A percentile compares a stretch with the other conserved stretches of the same genome.
Conservation (phyloP, 441 rosid genomes). For the Biscutella laevigata region DNA sequence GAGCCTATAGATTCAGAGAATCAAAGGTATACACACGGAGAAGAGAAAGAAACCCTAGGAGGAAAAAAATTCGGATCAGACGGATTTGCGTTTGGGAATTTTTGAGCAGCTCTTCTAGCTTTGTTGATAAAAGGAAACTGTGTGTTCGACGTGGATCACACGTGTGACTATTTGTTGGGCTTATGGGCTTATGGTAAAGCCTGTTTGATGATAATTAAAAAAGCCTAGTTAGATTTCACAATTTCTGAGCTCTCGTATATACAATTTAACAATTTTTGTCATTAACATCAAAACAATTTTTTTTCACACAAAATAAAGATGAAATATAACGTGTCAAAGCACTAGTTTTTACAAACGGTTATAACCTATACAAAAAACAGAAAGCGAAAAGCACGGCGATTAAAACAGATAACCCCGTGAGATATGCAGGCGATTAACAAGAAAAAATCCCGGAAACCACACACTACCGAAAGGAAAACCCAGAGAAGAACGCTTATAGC, state of each 20-base stretch:
- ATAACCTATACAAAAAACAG: too few relatives aligned
- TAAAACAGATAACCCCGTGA: too few relatives aligned
- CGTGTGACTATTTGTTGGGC: conserved; percentile 12
- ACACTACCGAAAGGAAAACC: too few relatives aligned
- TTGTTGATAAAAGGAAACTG: conserved; percentile 2
- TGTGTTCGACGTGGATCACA: conserved; percentile 14
- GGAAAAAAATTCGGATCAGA: conserved; percentile 13
- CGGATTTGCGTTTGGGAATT: conserved; percentile 13
- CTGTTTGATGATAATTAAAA: neutral
- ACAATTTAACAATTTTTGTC: too few relatives aligned
- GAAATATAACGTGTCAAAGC: too few relatives aligned
- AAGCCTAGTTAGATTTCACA: neutral
- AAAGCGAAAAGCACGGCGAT: too few relatives aligned
- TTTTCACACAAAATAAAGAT: too few relatives aligned
- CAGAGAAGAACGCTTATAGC: too few relatives aligned
- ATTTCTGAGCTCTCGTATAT: neutral
- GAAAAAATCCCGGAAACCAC: too few relatives aligned
- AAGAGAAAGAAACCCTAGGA: conserved; percentile 14
- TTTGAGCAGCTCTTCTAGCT: neutral
- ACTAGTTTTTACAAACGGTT: too few relatives aligned
- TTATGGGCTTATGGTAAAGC: neutral
- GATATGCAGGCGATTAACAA: too few relatives aligned
- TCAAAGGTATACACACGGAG: neutral
- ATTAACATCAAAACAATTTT: too few relatives aligned
- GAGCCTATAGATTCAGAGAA: conserved; percentile 8